phyloP scores from a whole-genome alignment of 768 basidiomycete species.

The Serendipita sp. region DNA sequence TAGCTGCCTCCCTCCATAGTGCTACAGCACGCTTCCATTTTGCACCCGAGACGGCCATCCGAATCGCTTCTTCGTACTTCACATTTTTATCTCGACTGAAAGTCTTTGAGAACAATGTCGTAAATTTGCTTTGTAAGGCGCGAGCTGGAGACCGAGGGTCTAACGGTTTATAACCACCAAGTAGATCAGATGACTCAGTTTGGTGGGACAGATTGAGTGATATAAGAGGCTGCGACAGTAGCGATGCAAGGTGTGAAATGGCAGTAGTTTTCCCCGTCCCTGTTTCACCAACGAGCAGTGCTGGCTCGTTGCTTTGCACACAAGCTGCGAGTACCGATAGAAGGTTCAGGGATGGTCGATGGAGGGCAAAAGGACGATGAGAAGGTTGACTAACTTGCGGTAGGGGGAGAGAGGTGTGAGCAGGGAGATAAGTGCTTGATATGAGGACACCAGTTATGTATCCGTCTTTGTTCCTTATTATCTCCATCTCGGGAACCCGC shows the following conservation, averaged over 20 bases:
- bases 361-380: constrained; percentile 67
- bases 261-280: constrained; percentile 98
- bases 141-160: constrained; percentile 69
- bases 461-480: constrained; percentile 55
- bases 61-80: constrained; percentile 65
- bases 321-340: constrained; percentile 68
- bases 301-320: constrained; percentile 59
- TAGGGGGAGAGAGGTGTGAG: constrained; percentile 19
- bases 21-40: constrained; percentile 76
- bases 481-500: constrained; percentile 48
- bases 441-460: constrained; percentile 38
- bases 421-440: constrained; percentile 45
- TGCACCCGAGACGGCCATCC: constrained; percentile 64
- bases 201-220: constrained; percentile 93
- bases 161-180: constrained; percentile 94
- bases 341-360: constrained; percentile 64
- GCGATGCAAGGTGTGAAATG: constrained; percentile 69
- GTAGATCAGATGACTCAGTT: constrained; percentile 83
- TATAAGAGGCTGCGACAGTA: constrained; percentile 61
- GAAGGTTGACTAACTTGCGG: constrained; percentile 21
- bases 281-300: constrained; percentile 90
- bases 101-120: constrained; percentile 65
- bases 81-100: constrained; percentile 86
- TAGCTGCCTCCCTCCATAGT: constrained; percentile 66
- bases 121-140: constrained; percentile 53